Evolutionary conservation across 2,329 filamentous ascomycete genomes (phyloP), one percentile per base, ranked within the genome.

Genomic region (Bipolaris gigantea): DNA sequence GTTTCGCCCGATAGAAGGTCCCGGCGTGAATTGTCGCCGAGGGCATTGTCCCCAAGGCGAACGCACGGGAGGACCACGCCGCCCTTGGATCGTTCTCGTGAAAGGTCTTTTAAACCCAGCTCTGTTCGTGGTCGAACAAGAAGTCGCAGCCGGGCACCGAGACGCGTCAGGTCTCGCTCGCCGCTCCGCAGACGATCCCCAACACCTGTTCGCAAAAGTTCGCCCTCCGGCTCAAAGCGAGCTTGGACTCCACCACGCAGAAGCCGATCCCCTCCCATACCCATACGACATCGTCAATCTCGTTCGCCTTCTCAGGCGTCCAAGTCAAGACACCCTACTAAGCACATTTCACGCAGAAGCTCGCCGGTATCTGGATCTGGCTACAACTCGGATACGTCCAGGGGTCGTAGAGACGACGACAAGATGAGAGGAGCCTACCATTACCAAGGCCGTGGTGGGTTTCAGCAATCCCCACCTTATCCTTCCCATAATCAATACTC

Each of bases 391-490:
- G 73, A 74, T 34, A 61, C 62, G 15, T 62, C 64, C 15, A 69
- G 58, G 34, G 61, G 59, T n/a, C 61, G 60, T 18, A 63, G 69
- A 52, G 60, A 59, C 42, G 64, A 68, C 44, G 52, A 56, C 27
- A 70, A 65, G 18, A 75, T 75, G 73, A 73, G 71, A 33, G 72
- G 71, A 11, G 62, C 67, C 23, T 74, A 74, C 53, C 61, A 65
- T 19, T 63, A 71, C 23, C 72, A 72, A 47, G 69, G 70, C 27
- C 67, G 78, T 34, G 73, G 75, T 21, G 71, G 70, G 50, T 84
- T 83, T 63, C 79, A 80, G 21, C 80, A 82, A 42, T 85, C 85
- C n/a, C 82, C 86, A 35, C 81, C 83, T 49, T 83, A 84, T 62
- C 76, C 78, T 59, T 79, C 80, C 19, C 80, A 83, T 18, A 80